Percentiles rank a stretch among this genome's conserved stretches.
Conservation (phyloP, 495 filamentous ascomycete species). For the Parmelia sp. region DNA sequence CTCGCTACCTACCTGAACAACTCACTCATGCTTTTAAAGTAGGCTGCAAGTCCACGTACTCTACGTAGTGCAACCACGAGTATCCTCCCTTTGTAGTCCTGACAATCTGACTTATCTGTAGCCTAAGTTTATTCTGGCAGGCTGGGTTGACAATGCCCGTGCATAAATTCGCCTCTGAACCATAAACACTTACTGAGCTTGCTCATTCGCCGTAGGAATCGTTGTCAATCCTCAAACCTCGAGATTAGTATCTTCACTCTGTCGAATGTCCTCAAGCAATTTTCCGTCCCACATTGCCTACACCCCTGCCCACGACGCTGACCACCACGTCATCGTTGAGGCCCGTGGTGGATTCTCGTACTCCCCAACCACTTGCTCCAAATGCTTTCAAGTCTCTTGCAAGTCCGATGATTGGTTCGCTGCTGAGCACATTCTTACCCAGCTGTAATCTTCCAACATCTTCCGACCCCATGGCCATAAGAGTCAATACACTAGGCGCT, state of each 20-base stretch:
- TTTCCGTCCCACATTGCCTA: slow-evolving; percentile 93
- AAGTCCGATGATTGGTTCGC: slow-evolving; percentile 68
- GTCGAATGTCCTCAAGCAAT: slow-evolving; percentile 55
- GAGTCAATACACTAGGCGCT: slow-evolving; percentile 61
- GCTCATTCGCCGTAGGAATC: neutral
- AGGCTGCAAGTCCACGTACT: neutral
- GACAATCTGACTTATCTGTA: neutral
- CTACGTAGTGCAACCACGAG: neutral
- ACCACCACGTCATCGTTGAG: slow-evolving; percentile 71
- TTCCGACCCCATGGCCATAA: slow-evolving; percentile 94
- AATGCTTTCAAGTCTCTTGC: slow-evolving; percentile 79
- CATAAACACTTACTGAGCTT: neutral
- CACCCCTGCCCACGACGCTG: slow-evolving; percentile 85
- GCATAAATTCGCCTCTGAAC: neutral
- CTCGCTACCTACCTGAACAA: neutral
- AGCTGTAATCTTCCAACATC: slow-evolving; percentile 60
- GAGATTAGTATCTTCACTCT: neutral
- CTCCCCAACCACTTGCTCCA: slow-evolving; percentile 79
- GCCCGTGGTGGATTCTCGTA: slow-evolving; percentile 64
- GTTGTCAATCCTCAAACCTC: neutral
- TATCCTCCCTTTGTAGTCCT: neutral
- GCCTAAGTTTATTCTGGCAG: neutral
- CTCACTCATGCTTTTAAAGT: neutral
- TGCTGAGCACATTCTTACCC: slow-evolving; percentile 67
- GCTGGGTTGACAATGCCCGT: neutral